Evolutionary conservation across 2,329 filamentous ascomycete species (phyloP), one percentile per base, ranked within the genome.

Genomic region (Fusarium poae): DNA sequence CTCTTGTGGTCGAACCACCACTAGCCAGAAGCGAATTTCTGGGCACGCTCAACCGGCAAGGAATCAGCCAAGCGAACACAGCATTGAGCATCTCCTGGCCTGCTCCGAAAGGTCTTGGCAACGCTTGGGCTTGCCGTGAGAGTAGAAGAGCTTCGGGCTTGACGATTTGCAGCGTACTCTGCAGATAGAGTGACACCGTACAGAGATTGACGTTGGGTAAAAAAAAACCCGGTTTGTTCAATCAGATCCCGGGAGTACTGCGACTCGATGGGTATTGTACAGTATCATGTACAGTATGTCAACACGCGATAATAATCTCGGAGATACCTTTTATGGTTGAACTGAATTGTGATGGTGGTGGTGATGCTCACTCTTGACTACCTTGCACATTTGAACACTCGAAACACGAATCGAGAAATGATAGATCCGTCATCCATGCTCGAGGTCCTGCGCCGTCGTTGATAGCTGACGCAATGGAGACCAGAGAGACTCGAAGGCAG

Each of bases 391-490:
- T 34, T 37, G n/a, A 23, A 27, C 43, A 50, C 46, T 46, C 32
- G 44, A 32, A 39, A 34, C 25, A 21, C 30, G 44, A 43, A 56
- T 62, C 49, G 34, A 67, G 51, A 56, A 52, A 25, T 56, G 61
- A 45, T 35, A 57, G 55, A 56, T 67, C 54, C 32, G 61, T 43
- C 29, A 56, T 67, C 54, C 32, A 65, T 46, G 34, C 25, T 58
- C 29, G 21, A 48, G 16, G 59, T 39, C 27, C 20, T 64, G 32
- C 53, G 50, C 44, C 27, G 39, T 57, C 42, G 50, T 61, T 27
- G 40, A 62, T 57, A 65, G 55, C 68, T 71, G 68, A 71, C 66
- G 66, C 68, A 72, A 70, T 71, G 58, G 65, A 60, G 51, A 54
- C 53, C 53, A 51, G 59, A 30, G 58, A 49, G 67, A 55, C 48